Evolutionary conservation across 2,329 filamentous ascomycete genomes (phyloP), one percentile per base, ranked within the genome.

Genomic region (Coniella lustricola): DNA sequence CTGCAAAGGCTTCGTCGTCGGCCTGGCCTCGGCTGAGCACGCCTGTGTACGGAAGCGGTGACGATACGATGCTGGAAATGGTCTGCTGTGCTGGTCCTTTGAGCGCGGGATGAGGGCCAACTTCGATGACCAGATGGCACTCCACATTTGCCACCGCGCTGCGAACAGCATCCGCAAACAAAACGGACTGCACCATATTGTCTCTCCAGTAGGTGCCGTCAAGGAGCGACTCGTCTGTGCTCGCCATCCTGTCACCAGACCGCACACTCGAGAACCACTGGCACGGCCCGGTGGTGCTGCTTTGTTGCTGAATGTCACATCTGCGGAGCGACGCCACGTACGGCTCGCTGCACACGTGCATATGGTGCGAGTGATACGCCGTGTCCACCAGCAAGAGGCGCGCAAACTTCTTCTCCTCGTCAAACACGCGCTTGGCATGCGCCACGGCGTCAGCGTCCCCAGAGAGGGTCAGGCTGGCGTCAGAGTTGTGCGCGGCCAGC

Each of bases 291-390:
- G n/a, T n/a, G n/a, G n/a, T n/a, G n/a, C n/a, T n/a, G n/a, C n/a
- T n/a, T n/a, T n/a, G n/a, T n/a, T n/a, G n/a, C n/a, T n/a, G n/a
- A n/a, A n/a, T n/a, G n/a, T n/a, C n/a, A n/a, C n/a, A n/a, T n/a
- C n/a, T n/a, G n/a, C n/a, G n/a, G n/a, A 55, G 57, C 33, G 52
- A 63, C 44, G 57, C 56, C 21, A 58, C 53, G 46, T 69, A 69
- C 12, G 60, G 59, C 31, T 63, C 61, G 1, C 59, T 62, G 12
- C 65, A 55, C 17, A 60, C 57, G 20, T 61, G 55, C 67, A 71
- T 70, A 50, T 67, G 67, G 25, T 62, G 62, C 0, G 68, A 70
- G 55, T 74, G 71, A 51, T 71, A 74, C 0, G 71, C 70, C 3
- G 60, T 65, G 44, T 69, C 66, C 16, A 71, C 67, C 4, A 60